phyloP scores from a whole-genome alignment of 1,284 basidiomycete species.

The Exobasidium cylindrosporum region DNA sequence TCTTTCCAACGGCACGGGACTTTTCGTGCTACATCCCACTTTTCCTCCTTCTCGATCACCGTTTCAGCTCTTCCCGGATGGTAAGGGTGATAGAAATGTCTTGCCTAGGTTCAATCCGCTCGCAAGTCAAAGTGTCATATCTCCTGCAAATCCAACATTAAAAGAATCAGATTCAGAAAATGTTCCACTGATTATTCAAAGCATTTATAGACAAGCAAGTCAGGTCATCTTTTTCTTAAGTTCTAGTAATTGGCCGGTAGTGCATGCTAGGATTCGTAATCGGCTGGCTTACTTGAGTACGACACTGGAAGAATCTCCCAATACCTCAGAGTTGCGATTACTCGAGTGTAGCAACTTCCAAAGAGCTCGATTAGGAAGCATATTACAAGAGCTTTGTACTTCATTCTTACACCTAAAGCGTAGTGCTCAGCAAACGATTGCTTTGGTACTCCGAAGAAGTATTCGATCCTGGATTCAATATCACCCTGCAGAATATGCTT shows the following conservation, averaged over 20 bases:
- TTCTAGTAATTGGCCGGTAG: constrained; percentile 81
- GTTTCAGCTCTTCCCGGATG: constrained; percentile 15
- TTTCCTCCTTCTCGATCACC: constrained; percentile 39
- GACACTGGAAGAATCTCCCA: constrained; percentile 59
- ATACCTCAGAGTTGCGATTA: constrained; percentile 71
- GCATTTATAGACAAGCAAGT: constrained; percentile 60
- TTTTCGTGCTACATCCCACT: constrained; percentile 40
- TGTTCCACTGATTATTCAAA: neutral
- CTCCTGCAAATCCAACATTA: neutral
- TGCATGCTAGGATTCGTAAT: constrained; percentile 70
- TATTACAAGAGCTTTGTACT: constrained; percentile 69
- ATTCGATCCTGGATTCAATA: constrained; percentile 90
- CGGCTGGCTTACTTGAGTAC: constrained; percentile 68
- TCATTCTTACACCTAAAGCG: constrained; percentile 78
- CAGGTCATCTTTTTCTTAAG: constrained; percentile 83
- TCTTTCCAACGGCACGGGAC: constrained; percentile 32
- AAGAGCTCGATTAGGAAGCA: constrained; percentile 48
- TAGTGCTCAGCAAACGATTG: constrained; percentile 71
- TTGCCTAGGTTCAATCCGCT: constrained; percentile 29
- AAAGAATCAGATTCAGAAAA: neutral
- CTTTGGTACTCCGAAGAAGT: constrained; percentile 71
- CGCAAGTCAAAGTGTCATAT: constrained; percentile 16
- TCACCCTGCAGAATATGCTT: constrained; percentile 76
- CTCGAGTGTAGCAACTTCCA: constrained; percentile 60
- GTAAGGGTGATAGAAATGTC: neutral